These are phyloP conservation scores for Boletellus ananas DNA, from an alignment of 768 basidiomycete species.

Conservation along the genomic window DNA sequence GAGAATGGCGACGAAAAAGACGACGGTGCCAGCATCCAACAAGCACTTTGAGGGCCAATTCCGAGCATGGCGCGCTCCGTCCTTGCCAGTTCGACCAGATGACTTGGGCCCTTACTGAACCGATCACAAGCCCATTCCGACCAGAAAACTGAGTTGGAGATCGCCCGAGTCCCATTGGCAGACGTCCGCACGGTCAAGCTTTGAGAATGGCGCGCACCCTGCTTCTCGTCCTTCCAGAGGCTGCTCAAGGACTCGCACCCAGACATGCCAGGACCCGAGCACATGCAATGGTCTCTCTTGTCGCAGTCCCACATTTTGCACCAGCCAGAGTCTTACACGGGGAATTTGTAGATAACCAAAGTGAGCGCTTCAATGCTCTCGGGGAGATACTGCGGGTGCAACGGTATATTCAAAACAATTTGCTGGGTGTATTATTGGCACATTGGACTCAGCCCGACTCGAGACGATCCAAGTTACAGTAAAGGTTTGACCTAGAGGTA, in stretches of 20 bases:
- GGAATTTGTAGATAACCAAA: too few species aligned
- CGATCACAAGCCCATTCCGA: conserved; percentile 47
- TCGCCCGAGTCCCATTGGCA: conserved; percentile 50
- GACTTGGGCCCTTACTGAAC: conserved; percentile 40
- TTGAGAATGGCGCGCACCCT: conserved; percentile 36
- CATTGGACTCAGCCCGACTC: too few species aligned
- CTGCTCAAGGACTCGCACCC: conserved; percentile 53
- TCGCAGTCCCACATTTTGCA: too few species aligned
- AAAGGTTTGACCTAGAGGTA: too few species aligned
- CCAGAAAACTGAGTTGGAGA: conserved; percentile 46
- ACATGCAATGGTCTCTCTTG: conserved; percentile 51
- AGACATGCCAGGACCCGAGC: conserved; percentile 40
- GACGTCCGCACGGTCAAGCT: conserved; percentile 49
- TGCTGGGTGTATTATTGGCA: too few species aligned
- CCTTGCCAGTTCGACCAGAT: conserved; percentile 35
- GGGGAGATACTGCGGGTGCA: too few species aligned
- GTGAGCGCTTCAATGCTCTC: too few species aligned
- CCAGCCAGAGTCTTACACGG: too few species aligned
- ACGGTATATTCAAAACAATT: too few species aligned
- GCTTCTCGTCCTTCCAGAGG: conserved; percentile 62
- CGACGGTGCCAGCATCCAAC: conserved; percentile 13
- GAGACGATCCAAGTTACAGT: too few species aligned
- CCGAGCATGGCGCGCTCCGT: conserved; percentile 43
- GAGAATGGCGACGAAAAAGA: too few species aligned
- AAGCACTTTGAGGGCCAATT: conserved; percentile 28